Conservation (phyloP, 495 filamentous ascomycete species). For the Venustampulla echinocandica region DNA sequence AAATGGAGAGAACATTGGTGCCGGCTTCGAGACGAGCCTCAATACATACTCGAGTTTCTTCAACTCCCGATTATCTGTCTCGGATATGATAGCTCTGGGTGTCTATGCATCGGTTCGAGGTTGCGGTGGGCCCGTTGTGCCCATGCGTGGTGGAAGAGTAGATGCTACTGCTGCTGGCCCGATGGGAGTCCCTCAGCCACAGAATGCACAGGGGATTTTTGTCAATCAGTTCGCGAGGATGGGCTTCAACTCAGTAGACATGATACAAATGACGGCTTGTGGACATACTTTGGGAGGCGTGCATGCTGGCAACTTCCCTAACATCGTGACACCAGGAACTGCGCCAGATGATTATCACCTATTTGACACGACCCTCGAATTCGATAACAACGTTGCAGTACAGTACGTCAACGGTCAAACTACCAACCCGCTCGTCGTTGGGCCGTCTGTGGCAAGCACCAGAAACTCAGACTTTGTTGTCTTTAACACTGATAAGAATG, state of each 20-base stretch:
- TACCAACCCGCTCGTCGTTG: conserved; percentile 43
- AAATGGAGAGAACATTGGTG: conserved; percentile 49
- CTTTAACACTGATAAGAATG: conserved; percentile 48
- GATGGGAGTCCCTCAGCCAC: conserved; percentile 49
- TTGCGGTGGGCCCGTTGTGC: conserved; percentile 50
- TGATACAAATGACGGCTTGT: conserved; percentile 54
- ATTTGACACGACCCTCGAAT: conserved; percentile 33
- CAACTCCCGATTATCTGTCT: conserved; percentile 36
- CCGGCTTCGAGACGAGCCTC: conserved; percentile 50
- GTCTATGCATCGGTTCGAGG: conserved; percentile 47
- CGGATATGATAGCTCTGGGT: conserved; percentile 53
- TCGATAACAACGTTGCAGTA: conserved; percentile 47
- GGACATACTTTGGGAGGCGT: conserved; percentile 56
- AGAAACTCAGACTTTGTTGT: conserved; percentile 48
- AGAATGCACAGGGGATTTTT: conserved; percentile 44
- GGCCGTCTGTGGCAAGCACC: conserved; percentile 28
- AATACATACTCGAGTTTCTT: conserved; percentile 44
- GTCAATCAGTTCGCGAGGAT: conserved; percentile 46
- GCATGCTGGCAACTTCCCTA: conserved; percentile 45
- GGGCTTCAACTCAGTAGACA: conserved; percentile 46
- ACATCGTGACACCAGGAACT: conserved; percentile 39
- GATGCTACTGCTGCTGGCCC: conserved; percentile 44
- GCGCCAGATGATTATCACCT: conserved; percentile 37
- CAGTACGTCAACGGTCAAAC: conserved; percentile 48
- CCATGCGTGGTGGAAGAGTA: conserved; percentile 43